phyloP scores from a whole-genome alignment of 768 basidiomycete species.

The Termitomyces bulborhizus region DNA sequence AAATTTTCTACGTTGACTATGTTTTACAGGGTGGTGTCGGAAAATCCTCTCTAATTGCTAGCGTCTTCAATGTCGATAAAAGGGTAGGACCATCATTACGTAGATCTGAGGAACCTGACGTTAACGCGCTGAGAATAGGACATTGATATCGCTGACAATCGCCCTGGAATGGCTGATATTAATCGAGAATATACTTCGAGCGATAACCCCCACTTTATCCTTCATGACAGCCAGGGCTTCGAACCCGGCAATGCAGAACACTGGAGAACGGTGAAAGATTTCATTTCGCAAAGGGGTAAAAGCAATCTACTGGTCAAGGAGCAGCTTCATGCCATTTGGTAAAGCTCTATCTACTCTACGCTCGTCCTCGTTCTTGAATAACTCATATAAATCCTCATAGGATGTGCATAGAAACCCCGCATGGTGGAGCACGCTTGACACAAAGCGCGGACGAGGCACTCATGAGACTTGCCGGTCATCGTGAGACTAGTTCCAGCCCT shows the following conservation, averaged over 20 bases:
- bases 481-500: neutral
- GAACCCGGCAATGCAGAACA: neutral
- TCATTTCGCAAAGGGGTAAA: neutral
- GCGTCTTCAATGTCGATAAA: neutral
- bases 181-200: neutral
- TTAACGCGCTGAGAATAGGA: neutral
- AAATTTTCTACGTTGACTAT: neutral
- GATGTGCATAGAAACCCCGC: neutral
- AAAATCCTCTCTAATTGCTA: neutral
- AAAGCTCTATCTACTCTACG: neutral
- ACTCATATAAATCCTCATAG: neutral
- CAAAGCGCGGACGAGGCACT: neutral
- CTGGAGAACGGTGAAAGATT: neutral
- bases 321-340: slow-evolving; percentile 1
- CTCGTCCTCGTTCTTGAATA: no score
- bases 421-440: neutral
- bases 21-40: neutral
- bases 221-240: slow-evolving; percentile 1
- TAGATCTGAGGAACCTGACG: no score
- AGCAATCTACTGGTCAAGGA: neutral
- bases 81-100: neutral
- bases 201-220: neutral
- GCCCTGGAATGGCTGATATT: neutral
- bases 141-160: slow-evolving; percentile 1
- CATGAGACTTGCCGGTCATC: neutral